Evolutionary conservation across 495 filamentous ascomycete species (phyloP).

Genomic region (Hypoxylon intermedium): DNA sequence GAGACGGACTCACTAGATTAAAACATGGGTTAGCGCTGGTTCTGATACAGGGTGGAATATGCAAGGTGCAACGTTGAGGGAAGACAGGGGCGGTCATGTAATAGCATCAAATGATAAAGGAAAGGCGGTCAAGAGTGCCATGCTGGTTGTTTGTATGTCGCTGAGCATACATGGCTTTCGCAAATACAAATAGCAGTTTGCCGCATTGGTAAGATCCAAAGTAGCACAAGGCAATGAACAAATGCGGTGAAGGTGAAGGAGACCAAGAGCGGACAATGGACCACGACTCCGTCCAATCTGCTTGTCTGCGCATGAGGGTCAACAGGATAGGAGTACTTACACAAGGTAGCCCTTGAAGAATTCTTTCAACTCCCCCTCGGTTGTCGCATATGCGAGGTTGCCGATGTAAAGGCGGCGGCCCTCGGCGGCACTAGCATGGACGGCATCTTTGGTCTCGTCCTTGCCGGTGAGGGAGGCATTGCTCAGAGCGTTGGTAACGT

Average conservation of each 20-base stretch:
- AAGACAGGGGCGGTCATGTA: background rate
- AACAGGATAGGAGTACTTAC: slow-evolving; percentile 66
- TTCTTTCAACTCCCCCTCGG: slow-evolving; percentile 98
- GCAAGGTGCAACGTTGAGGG: background rate
- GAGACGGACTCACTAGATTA: slow-evolving; percentile 88
- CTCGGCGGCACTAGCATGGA: slow-evolving; percentile 94
- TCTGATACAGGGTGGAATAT: background rate
- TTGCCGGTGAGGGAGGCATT: slow-evolving; percentile 71
- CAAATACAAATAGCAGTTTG: background rate
- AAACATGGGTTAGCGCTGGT: slow-evolving; percentile 32
- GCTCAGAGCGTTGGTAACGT: slow-evolving; percentile 84
- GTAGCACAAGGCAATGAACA: slow-evolving; percentile 23
- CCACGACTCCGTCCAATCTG: background rate
- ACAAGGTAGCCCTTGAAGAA: slow-evolving; percentile 98
- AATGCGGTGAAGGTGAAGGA: background rate
- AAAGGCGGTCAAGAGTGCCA: background rate
- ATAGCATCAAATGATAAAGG: background rate
- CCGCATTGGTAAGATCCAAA: slow-evolving; percentile 1
- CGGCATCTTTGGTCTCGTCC: slow-evolving; percentile 73
- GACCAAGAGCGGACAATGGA: slow-evolving; percentile 11
- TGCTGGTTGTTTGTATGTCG: background rate
- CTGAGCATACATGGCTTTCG: too few relatives aligned
- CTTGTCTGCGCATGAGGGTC: too few relatives aligned
- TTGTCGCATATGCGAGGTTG: slow-evolving; percentile 99
- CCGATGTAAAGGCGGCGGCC: slow-evolving; percentile 99